phyloP scores from a whole-genome alignment of 306 rosid species.

The Citrullus mucosospermus region DNA sequence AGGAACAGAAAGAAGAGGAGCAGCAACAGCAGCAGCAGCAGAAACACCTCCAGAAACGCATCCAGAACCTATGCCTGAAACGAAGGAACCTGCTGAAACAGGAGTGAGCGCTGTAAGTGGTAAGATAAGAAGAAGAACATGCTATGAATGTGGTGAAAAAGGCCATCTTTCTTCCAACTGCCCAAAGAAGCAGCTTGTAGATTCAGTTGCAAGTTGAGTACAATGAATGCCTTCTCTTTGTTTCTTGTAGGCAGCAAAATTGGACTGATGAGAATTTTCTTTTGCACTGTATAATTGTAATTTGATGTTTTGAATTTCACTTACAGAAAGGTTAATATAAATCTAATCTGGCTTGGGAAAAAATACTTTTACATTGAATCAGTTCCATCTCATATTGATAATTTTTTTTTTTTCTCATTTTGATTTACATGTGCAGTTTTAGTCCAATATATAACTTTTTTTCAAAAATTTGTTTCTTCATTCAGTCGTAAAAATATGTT shows the following conservation, averaged over 20 bases:
- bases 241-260: neutral
- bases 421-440: neutral
- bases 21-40: neutral
- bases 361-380: neutral
- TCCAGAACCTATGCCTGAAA: neutral
- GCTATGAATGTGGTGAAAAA: slow-evolving; percentile 82
- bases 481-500: neutral
- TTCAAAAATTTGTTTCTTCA: neutral
- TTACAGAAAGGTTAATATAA: neutral
- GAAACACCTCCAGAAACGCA: neutral
- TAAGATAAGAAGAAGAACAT: slow-evolving; percentile 68
- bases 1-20: slow-evolving; percentile 15
- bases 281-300: neutral
- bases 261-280: neutral
- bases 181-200: slow-evolving; percentile 38
- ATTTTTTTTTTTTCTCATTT: neutral
- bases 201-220: slow-evolving; percentile 7
- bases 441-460: neutral
- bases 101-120: slow-evolving; percentile 20
- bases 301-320: neutral
- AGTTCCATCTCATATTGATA: neutral
- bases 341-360: neutral
- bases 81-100: neutral
- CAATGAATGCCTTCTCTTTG: neutral
- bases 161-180: slow-evolving; percentile 66